Percentiles rank a stretch among this genome's conserved stretches.
These are phyloP conservation scores for Pueraria montana DNA, from an alignment of 306 rosid species.

Conservation along the genomic window DNA sequence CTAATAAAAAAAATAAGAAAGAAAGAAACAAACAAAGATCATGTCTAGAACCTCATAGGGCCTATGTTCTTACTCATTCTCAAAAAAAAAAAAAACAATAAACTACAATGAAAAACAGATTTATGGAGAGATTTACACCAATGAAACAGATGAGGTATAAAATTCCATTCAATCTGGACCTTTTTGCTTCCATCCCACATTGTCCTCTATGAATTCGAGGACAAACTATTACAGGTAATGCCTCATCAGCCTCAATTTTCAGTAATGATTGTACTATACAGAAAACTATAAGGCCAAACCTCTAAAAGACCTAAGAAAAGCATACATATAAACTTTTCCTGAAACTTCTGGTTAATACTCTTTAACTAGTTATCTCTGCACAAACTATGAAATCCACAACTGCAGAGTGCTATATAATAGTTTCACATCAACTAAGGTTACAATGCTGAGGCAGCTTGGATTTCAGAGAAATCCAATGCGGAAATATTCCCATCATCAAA, in stretches of 20 bases:
- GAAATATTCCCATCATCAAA: constrained; percentile 30
- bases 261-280: constrained; percentile 40
- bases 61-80: not conserved
- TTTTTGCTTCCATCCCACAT: constrained; percentile 10
- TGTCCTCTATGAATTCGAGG: constrained; percentile 8
- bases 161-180: not conserved
- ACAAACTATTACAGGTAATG: constrained; percentile 12
- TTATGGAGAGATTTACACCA: not conserved
- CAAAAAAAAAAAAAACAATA: not conserved
- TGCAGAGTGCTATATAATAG: constrained; percentile 31
- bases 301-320: not conserved
- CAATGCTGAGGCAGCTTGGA: constrained; percentile 44
- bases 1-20: too few species aligned
- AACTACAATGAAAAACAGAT: not conserved
- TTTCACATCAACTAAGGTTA: constrained; percentile 44
- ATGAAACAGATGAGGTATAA: constrained; percentile 4
- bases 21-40: too few species aligned
- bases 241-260: constrained; percentile 31
- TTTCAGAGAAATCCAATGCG: constrained; percentile 38
- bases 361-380: constrained; percentile 31
- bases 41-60: not conserved
- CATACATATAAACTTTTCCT: constrained; percentile 7
- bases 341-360: constrained; percentile 8
- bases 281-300: constrained; percentile 31
- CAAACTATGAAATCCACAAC: constrained; percentile 31